These are phyloP conservation scores for Penicillium sp. DNA, from an alignment of 2,329 filamentous ascomycete genomes.

Conservation along the genomic window DNA sequence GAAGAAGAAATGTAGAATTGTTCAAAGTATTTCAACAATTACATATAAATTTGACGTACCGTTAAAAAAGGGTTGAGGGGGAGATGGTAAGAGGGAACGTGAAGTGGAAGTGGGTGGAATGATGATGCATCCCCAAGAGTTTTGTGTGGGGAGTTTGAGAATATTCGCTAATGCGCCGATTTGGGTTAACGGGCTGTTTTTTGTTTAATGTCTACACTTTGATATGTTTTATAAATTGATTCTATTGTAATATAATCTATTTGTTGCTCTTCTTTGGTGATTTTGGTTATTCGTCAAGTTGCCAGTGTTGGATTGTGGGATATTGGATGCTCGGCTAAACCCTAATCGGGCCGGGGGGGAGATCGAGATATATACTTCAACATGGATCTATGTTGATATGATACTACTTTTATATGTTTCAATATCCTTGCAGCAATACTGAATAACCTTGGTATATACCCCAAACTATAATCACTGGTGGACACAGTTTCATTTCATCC, in stretches of 20 bases:
- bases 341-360: conserved; percentile 26
- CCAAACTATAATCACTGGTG: not conserved
- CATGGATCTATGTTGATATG: not conserved
- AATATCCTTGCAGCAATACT: not conserved
- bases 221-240: not conserved
- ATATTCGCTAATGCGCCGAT: conserved; percentile 26
- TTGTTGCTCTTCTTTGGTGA: not conserved
- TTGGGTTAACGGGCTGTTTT: not conserved
- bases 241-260: not conserved
- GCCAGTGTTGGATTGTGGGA: conserved; percentile 22
- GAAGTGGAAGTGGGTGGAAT: conserved; percentile 16
- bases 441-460: not conserved
- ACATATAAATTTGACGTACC: conserved; percentile 9
- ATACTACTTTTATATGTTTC: not conserved
- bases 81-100: conserved; percentile 15
- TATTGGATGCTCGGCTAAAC: conserved; percentile 42
- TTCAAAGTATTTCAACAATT: not conserved
- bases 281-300: not conserved
- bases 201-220: not conserved
- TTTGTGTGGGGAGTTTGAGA: conserved; percentile 30
- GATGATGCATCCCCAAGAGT: conserved; percentile 24
- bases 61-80: conserved; percentile 8
- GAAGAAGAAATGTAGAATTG: not conserved
- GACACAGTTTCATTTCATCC: not conserved
- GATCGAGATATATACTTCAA: not conserved